Base-by-base conservation (phyloP, 1,284 basidiomycete genomes). In the Cutaneotrichosporon spelunceum region DNA sequence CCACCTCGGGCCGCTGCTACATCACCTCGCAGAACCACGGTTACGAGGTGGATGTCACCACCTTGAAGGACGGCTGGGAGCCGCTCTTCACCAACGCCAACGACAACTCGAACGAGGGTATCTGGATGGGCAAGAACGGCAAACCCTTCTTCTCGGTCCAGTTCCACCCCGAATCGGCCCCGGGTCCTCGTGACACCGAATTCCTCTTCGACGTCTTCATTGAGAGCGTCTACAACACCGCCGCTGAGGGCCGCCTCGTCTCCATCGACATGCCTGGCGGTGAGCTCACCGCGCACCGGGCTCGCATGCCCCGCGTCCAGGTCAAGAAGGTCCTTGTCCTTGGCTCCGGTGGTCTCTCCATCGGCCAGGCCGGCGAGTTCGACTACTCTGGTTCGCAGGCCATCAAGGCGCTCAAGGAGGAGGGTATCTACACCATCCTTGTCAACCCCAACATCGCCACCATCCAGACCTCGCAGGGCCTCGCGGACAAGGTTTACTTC, bases 381-480 rank as follows among this genome's bases (percentile, higher is more conserved):
- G 95, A 99, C 80, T 99, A 99, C 81, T 98, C 94, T 0, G 95
- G 96, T 65, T 95, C 92, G 49, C 95, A 99, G 80, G 95, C 95
- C 14, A 96, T 99, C 85, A 99, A 99, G 82, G 96, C 95, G 10
- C 85, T 99, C 68, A 97, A 98, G 81, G 92, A 94, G 78, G 95
- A 98, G 78, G 95, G 95, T 30, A 97, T 99, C 75, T 98, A 96
- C 81, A 99, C 95, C 55, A 91, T 98, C 78, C 88, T 99, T 75
- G 88, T 99, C 75, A 99, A 99, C 80, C 93, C 95, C 50, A 99
- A 99, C 81, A 99, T 99, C 72, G 95, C 95, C n/a, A 99, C 96
- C 44, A 99, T 99, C 70, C 95, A 96, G 59, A 99, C 95, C 1
- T 95, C 92, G 58, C 91, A 93, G 72, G 95, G 95, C 71, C 86